These are phyloP conservation scores for Dictyostelium purpureum DNA, from an alignment of 78 protist species.

Conservation along the genomic window DNA sequence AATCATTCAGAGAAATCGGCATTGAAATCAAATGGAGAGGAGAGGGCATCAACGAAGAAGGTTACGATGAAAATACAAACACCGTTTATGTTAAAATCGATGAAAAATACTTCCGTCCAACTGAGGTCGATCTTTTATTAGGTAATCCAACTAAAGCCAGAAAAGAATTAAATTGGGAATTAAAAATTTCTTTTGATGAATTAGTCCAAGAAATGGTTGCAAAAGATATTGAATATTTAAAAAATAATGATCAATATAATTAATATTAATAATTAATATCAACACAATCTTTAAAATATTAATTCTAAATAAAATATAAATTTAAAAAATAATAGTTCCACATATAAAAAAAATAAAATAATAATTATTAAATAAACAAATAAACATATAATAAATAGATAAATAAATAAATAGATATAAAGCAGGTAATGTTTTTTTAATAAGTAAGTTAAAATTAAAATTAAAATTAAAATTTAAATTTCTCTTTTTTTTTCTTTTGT, in stretches of 20 bases:
- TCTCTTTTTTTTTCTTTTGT: not conserved
- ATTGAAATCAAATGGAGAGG: constrained; percentile 88
- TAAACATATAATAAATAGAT: too few relatives aligned
- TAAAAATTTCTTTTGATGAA: constrained; percentile 67
- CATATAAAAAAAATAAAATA: too few relatives aligned
- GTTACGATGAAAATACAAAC: constrained; percentile 35
- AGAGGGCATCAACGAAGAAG: constrained; percentile 85
- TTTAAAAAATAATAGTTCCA: too few relatives aligned
- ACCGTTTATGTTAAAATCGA: constrained; percentile 53
- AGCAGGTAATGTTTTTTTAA: too few relatives aligned
- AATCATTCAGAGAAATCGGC: constrained; percentile 83
- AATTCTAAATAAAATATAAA: too few relatives aligned
- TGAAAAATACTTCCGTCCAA: constrained; percentile 90
- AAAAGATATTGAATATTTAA: constrained; percentile 79
- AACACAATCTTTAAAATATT: too few relatives aligned
- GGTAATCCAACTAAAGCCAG: constrained; percentile 93
- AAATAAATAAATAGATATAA: too few relatives aligned
- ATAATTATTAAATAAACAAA: too few relatives aligned
- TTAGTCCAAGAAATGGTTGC: constrained; percentile 93
- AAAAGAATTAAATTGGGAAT: constrained; percentile 85
- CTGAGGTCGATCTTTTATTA: constrained; percentile 94
- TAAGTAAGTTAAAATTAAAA: too few relatives aligned
- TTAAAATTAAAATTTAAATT: not conserved
- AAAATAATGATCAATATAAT: constrained; percentile 55
- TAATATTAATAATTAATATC: too few relatives aligned